Conservation (phyloP, 2,329 filamentous ascomycete species). For the Dactylellina sp. region DNA sequence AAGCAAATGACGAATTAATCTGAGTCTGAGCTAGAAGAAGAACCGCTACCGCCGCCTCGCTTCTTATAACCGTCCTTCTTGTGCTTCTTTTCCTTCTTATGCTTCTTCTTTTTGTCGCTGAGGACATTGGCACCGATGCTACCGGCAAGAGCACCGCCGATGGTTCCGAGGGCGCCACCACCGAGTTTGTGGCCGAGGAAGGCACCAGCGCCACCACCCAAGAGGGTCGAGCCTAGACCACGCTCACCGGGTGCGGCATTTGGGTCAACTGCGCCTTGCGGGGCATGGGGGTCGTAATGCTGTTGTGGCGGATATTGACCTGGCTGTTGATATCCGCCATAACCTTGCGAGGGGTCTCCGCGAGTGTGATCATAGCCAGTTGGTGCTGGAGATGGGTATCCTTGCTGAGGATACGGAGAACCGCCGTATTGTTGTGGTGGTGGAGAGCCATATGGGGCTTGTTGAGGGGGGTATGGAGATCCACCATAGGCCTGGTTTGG, state of each 20-base stretch:
- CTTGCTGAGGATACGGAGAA: slow-evolving; percentile 14
- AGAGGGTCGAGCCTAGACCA: slow-evolving; percentile 69
- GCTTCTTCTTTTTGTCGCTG: slow-evolving; percentile 64
- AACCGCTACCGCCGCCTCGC: slow-evolving; percentile 61
- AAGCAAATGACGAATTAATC: too few species aligned
- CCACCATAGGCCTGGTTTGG: slow-evolving; percentile 22
- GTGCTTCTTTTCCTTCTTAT: slow-evolving; percentile 55
- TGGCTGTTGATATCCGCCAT: slow-evolving; percentile 23
- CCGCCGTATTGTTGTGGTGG: slow-evolving; percentile 24
- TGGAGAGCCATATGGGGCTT: slow-evolving; percentile 13
- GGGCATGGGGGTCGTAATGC: slow-evolving; percentile 7
- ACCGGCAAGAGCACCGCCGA: slow-evolving; percentile 69
- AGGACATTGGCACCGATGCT: slow-evolving; percentile 64
- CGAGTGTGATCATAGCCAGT: slow-evolving; percentile 37
- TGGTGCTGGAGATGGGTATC: slow-evolving; percentile 29
- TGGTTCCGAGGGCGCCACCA: slow-evolving; percentile 68
- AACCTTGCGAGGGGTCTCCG: slow-evolving; percentile 5
- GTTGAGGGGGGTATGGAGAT: slow-evolving; percentile 24
- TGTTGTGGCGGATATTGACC: slow-evolving; percentile 11
- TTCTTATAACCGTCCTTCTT: slow-evolving; percentile 29
- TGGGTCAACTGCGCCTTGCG: slow-evolving; percentile 26
- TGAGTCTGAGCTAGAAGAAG: slow-evolving; percentile 19
- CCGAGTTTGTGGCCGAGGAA: slow-evolving; percentile 70
- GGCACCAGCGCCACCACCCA: slow-evolving; percentile 70
- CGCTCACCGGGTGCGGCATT: slow-evolving; percentile 66